These are phyloP conservation scores for Blepharisma japonicum DNA, from an alignment of 73 alveolate species.

Conservation along the genomic window DNA sequence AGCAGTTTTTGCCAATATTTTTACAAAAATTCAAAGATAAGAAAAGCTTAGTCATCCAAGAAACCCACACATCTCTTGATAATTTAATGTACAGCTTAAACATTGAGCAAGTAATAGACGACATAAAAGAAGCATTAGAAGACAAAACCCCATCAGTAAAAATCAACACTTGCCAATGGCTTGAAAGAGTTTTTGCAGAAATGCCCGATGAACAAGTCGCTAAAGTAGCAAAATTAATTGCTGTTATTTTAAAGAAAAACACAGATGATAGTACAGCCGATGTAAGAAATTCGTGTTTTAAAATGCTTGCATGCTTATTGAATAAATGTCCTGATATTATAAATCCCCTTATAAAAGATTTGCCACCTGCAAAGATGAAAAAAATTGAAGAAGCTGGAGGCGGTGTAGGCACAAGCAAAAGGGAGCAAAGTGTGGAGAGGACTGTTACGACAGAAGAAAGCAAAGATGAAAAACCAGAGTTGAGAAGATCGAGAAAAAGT, in stretches of 20 bases:
- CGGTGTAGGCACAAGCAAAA: not conserved
- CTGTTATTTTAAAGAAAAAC: not conserved
- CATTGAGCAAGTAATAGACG: conserved; percentile 44
- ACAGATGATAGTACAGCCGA: conserved; percentile 14
- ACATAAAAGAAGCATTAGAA: conserved; percentile 32
- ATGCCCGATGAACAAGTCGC: not conserved
- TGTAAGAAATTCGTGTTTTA: not conserved
- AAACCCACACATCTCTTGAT: conserved; percentile 39
- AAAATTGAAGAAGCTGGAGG: conserved; percentile 31
- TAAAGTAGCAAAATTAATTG: not conserved
- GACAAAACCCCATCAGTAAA: conserved; percentile 66
- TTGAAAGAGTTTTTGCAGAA: not conserved
- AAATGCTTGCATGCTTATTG: not conserved
- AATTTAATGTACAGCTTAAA: conserved; percentile 36
- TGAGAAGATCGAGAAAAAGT: not conserved
- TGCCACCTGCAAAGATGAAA: conserved; percentile 25
- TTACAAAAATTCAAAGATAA: conserved; percentile 35
- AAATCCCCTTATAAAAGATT: conserved; percentile 1
- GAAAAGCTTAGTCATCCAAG: conserved; percentile 30
- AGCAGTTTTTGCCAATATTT: not conserved
- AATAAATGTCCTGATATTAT: not conserved
- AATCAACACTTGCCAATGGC: not conserved
- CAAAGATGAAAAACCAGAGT: not conserved
- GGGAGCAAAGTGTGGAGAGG: not conserved
- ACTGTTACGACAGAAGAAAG: not conserved